phyloP scores from a whole-genome alignment of 345 rosid species.

The Mallotus nudiflorus region DNA sequence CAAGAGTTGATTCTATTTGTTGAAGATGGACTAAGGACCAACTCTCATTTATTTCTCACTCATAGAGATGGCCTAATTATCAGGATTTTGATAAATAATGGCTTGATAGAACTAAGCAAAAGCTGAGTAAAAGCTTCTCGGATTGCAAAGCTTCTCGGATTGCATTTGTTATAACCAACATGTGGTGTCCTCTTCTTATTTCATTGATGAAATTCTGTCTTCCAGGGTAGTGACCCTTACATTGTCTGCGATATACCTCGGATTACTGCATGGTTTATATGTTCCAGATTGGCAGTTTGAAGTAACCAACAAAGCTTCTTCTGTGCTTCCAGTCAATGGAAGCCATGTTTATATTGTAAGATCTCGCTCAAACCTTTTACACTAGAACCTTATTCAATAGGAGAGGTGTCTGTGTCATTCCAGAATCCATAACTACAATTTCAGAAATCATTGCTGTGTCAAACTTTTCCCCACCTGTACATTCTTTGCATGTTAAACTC shows the following conservation, averaged over 20 bases:
- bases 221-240: constrained; percentile 36
- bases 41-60: background rate
- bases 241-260: constrained; percentile 36
- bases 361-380: background rate
- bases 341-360: constrained; percentile 32
- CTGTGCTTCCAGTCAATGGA: constrained; percentile 19
- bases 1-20: background rate
- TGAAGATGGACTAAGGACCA: background rate
- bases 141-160: too few species aligned
- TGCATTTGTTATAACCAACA: background rate
- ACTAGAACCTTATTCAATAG: background rate
- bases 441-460: background rate
- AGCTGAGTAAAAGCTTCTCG: too few species aligned
- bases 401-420: background rate
- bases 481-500: background rate
- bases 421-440: background rate
- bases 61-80: too few species aligned
- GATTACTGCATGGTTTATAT: constrained; percentile 41
- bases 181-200: background rate
- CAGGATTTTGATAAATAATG: too few species aligned
- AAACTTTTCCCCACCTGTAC: background rate
- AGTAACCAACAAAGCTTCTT: constrained; percentile 7
- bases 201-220: constrained; percentile 7
- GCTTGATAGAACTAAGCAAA: too few species aligned
- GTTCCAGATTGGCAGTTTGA: constrained; percentile 53